A percentile compares a stretch with the other conserved stretches of the same genome.
These are phyloP conservation scores for Cyberlindnera mycetangii DNA, from an alignment of 805 yeast species.

Conservation along the genomic window DNA sequence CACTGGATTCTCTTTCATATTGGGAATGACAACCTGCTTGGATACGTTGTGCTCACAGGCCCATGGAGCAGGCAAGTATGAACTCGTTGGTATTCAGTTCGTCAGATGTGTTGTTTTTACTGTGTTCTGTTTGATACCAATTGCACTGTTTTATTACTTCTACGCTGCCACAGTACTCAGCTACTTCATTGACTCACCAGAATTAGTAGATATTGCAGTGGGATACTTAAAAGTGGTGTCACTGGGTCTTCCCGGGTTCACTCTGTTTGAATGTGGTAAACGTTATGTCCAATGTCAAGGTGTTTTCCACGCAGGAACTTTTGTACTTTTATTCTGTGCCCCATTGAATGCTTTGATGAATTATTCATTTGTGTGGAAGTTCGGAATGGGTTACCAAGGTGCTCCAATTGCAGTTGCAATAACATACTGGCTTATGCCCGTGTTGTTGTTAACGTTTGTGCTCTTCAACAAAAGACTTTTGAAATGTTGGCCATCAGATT, in stretches of 20 bases:
- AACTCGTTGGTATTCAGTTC: constrained; percentile 68
- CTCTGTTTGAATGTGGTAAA: constrained; percentile 80
- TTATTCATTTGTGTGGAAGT: constrained; percentile 72
- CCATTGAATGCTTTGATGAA: constrained; percentile 69
- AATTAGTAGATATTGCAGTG: constrained; percentile 42
- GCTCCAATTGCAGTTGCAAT: constrained; percentile 76
- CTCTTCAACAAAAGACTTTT: constrained; percentile 46
- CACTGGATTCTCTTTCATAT: constrained; percentile 69
- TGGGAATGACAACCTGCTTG: constrained; percentile 78
- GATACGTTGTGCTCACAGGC: constrained; percentile 87
- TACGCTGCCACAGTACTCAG: constrained; percentile 15
- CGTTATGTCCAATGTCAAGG: constrained; percentile 84
- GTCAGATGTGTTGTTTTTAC: constrained; percentile 56
- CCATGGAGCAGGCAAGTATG: constrained; percentile 72
- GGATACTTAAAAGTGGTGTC: constrained; percentile 48
- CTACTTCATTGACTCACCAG: constrained; percentile 21
- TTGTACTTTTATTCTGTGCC: constrained; percentile 59
- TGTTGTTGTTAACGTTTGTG: constrained; percentile 20
- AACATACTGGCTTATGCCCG: constrained; percentile 66
- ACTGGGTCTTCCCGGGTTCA: constrained; percentile 77
- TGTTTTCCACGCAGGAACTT: constrained; percentile 79
- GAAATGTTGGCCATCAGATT: constrained; percentile 56
- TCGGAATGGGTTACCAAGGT: constrained; percentile 77
- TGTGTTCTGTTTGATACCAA: constrained; percentile 24
- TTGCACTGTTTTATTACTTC: constrained; percentile 23